A percentile compares a stretch with the other conserved stretches of the same genome.
These are phyloP conservation scores for Zasmidium angulare DNA, from an alignment of 2,329 filamentous ascomycete species.

Conservation along the genomic window DNA sequence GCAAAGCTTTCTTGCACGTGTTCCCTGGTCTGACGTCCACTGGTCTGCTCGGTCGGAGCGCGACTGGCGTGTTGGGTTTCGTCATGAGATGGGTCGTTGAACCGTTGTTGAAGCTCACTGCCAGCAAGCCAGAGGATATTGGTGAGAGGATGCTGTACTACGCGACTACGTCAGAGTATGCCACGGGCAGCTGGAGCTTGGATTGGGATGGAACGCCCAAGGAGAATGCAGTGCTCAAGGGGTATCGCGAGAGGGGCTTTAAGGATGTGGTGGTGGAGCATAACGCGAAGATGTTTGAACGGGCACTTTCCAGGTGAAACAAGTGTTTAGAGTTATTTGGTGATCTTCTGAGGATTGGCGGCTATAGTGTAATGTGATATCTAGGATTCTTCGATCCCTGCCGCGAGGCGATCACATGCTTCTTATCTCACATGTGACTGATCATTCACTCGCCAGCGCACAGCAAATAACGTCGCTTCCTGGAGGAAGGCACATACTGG, in stretches of 20 bases:
- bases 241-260: constrained; percentile 12
- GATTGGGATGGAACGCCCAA: constrained; percentile 12
- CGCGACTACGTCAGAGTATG: constrained; percentile 11
- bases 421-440: too few species aligned
- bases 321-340: too few species aligned
- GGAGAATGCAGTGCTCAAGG: constrained; percentile 13
- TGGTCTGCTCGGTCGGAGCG: constrained; percentile 15
- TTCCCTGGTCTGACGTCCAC: constrained; percentile 26
- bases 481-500: too few species aligned
- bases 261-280: constrained; percentile 19
- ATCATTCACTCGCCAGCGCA: too few species aligned
- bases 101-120: constrained; percentile 14
- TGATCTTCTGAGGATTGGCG: too few species aligned
- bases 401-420: too few species aligned
- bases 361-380: too few species aligned
- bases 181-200: constrained; percentile 15
- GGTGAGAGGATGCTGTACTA: constrained; percentile 25
- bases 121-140: constrained; percentile 12
- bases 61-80: constrained; percentile 10
- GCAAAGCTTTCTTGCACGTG: constrained; percentile 20
- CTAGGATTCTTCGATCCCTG: too few species aligned
- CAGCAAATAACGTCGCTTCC: too few species aligned
- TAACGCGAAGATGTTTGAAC: constrained; percentile 19
- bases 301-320: constrained; percentile 11
- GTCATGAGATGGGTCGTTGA: constrained; percentile 16